These are phyloP conservation scores for Vicia sativa DNA, from an alignment of 306 rosid genomes.

Conservation along the genomic window DNA sequence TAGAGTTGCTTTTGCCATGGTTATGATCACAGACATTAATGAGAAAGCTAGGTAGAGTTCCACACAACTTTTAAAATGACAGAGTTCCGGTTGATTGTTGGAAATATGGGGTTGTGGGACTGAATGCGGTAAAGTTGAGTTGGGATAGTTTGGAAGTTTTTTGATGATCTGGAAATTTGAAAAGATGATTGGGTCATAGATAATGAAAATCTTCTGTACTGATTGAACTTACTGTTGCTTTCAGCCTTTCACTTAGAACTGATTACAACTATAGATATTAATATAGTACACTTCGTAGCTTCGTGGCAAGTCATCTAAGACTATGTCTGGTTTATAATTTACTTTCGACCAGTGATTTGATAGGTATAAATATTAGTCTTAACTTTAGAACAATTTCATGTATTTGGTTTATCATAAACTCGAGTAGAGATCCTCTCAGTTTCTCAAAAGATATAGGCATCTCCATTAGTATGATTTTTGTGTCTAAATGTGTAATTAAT, in stretches of 20 bases:
- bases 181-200: too few relatives aligned
- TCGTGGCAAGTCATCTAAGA: too few relatives aligned
- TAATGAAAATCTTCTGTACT: not conserved
- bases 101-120: not conserved
- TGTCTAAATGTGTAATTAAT: too few relatives aligned
- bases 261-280: not conserved
- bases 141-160: too few relatives aligned
- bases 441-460: too few relatives aligned
- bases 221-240: not conserved
- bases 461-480: too few relatives aligned
- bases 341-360: too few relatives aligned
- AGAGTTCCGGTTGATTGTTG: not conserved
- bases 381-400: not conserved
- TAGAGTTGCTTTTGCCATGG: not conserved
- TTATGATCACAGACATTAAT: not conserved
- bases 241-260: not conserved
- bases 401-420: not conserved
- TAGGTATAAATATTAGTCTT: not conserved
- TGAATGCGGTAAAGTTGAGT: too few relatives aligned
- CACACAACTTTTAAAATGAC: not conserved
- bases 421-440: too few relatives aligned
- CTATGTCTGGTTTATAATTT: too few relatives aligned
- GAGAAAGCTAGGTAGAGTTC: not conserved
- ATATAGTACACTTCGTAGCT: not conserved
- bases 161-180: too few relatives aligned